A percentile compares a stretch with the other conserved stretches of the same genome.
These are phyloP conservation scores for Curvularia lunata DNA, from an alignment of 2,329 filamentous ascomycete species.

Conservation along the genomic window DNA sequence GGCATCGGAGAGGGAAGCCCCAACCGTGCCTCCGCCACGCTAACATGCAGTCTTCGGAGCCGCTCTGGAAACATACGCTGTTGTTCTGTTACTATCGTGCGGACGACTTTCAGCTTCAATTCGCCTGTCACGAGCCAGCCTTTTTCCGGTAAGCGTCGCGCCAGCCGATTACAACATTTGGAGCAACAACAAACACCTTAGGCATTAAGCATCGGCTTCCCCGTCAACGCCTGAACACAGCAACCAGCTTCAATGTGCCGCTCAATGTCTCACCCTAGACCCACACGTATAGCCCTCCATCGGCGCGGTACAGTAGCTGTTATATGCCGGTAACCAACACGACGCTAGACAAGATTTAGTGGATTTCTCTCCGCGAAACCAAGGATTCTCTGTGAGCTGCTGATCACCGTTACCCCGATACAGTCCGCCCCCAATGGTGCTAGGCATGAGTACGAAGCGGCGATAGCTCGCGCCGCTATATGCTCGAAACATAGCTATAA, in stretches of 20 bases:
- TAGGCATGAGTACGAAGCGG: constrained; percentile 6
- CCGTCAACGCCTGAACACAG: constrained; percentile 1
- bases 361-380: background rate
- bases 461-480: background rate
- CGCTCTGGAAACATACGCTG: constrained; percentile 3
- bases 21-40: constrained; percentile 30
- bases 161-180: constrained; percentile 8
- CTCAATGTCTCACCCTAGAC: constrained; percentile 7
- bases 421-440: constrained; percentile 6
- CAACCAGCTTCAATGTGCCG: constrained; percentile 5
- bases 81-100: constrained; percentile 8
- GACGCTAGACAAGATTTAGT: constrained; percentile 7
- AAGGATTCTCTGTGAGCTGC: constrained; percentile 2
- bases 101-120: constrained; percentile 3
- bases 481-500: background rate
- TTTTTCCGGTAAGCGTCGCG: constrained; percentile 14
- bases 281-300: constrained; percentile 12
- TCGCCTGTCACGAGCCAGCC: constrained; percentile 8
- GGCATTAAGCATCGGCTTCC: constrained; percentile 8
- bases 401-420: constrained; percentile 12
- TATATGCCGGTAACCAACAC: constrained; percentile 13
- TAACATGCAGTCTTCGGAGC: constrained; percentile 10
- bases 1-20: constrained; percentile 11
- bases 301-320: constrained; percentile 5
- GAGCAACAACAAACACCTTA: constrained; percentile 11